A percentile compares a stretch with the other conserved stretches of the same genome.
Conservation (phyloP, 2,329 filamentous ascomycete species). For the Clonostachys rosea region DNA sequence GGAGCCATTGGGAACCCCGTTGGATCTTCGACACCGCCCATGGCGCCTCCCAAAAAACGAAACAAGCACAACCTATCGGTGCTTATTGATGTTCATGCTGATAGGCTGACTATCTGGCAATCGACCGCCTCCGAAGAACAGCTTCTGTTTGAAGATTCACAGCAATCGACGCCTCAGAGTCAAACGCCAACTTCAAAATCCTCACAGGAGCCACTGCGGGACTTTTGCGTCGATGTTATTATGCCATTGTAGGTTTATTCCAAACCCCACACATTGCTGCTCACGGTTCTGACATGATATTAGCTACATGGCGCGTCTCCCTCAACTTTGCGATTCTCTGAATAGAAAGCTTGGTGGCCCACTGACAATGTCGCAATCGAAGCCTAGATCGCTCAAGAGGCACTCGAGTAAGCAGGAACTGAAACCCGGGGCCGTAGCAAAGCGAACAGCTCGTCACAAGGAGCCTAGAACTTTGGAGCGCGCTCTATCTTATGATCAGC, state of each 20-base stretch:
- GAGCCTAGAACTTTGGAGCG: constrained; percentile 52
- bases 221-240: constrained; percentile 78
- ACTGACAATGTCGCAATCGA: constrained; percentile 49
- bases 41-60: constrained; percentile 45
- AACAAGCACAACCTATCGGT: constrained; percentile 60
- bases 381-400: constrained; percentile 39
- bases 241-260: constrained; percentile 62
- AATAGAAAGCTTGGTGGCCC: constrained; percentile 76
- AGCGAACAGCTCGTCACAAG: constrained; percentile 35
- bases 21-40: constrained; percentile 14
- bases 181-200: constrained; percentile 14
- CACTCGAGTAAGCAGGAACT: constrained; percentile 34
- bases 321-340: constrained; percentile 63
- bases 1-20: constrained; percentile 18
- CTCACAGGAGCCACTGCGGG: constrained; percentile 60
- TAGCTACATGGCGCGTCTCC: constrained; percentile 72
- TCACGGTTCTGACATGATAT: constrained; percentile 22
- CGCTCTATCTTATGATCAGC: constrained; percentile 56
- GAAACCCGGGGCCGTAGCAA: constrained; percentile 47
- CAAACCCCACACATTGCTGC: no score
- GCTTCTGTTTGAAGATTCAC: constrained; percentile 42
- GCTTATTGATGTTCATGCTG: constrained; percentile 68
- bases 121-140: constrained; percentile 63
- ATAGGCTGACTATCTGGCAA: constrained; percentile 81
- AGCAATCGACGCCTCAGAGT: constrained; percentile 19